A percentile compares a stretch with the other conserved stretches of the same genome.
These are phyloP conservation scores for Daldinia eschscholtzii DNA, from an alignment of 2,329 filamentous ascomycete species.

Conservation along the genomic window DNA sequence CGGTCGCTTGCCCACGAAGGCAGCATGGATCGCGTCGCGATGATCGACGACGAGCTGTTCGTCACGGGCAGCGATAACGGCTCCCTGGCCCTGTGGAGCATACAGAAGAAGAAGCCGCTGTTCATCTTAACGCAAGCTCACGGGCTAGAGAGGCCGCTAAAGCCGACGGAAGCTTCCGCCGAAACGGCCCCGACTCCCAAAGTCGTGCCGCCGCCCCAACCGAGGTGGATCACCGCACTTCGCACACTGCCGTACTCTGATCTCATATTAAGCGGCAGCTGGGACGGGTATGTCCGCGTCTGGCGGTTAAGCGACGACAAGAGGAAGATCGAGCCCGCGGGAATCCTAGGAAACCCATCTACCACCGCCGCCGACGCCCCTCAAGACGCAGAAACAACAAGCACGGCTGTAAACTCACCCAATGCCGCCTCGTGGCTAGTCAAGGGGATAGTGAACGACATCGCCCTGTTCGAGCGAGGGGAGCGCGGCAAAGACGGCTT, in stretches of 20 bases:
- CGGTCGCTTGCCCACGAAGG: slow-evolving; percentile 77
- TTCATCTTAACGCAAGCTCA: slow-evolving; percentile 85
- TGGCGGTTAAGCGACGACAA: slow-evolving; percentile 91
- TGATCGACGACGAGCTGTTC: slow-evolving; percentile 89
- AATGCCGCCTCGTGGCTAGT: slow-evolving; percentile 55
- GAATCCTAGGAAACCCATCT: slow-evolving; percentile 67
- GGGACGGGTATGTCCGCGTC: slow-evolving; percentile 88
- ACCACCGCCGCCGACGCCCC: slow-evolving; percentile 22
- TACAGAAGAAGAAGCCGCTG: slow-evolving; percentile 94
- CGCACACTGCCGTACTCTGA: slow-evolving; percentile 90
- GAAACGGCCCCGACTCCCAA: slow-evolving; percentile 72
- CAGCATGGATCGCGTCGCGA: slow-evolving; percentile 90
- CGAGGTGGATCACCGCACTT: slow-evolving; percentile 92
- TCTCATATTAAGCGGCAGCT: slow-evolving; percentile 89
- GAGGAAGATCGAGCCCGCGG: slow-evolving; percentile 78
- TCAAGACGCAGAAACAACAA: slow-evolving; percentile 47
- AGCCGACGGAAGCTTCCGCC: slow-evolving; percentile 78
- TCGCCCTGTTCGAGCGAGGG: slow-evolving; percentile 87
- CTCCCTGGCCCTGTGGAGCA: slow-evolving; percentile 82
- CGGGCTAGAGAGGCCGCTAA: slow-evolving; percentile 80
- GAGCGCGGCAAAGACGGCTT: slow-evolving; percentile 81
- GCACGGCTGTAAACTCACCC: slow-evolving; percentile 40
- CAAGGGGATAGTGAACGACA: slow-evolving; percentile 87
- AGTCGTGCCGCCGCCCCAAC: slow-evolving; percentile 73
- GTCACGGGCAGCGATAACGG: slow-evolving; percentile 96